Evolutionary conservation across 495 filamentous ascomycete genomes (phyloP).

Genomic region (Pyronema domesticum): DNA sequence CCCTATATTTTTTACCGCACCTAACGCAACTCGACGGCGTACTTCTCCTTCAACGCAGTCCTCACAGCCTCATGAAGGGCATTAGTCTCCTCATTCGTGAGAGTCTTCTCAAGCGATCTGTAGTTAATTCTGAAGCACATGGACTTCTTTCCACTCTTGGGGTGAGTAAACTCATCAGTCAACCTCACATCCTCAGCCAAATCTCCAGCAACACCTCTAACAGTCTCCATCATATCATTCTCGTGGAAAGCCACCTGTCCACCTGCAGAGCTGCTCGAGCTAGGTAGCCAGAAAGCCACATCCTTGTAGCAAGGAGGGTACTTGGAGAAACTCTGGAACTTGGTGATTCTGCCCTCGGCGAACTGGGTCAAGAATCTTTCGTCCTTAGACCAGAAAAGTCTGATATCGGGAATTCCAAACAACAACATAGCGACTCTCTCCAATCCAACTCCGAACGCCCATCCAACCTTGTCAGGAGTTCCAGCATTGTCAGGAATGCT

Average conservation of each 20-base stretch:
- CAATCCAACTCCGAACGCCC: constrained; percentile 89
- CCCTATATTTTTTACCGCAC: neutral
- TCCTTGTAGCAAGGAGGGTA: constrained; percentile 77
- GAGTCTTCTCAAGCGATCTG: constrained; percentile 67
- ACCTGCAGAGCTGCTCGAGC: constrained; percentile 37
- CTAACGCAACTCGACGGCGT: constrained; percentile 69
- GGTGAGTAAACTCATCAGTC: constrained; percentile 73
- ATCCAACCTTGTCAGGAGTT: constrained; percentile 52
- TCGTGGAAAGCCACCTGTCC: constrained; percentile 50
- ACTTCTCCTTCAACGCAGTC: constrained; percentile 40
- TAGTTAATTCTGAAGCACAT: constrained; percentile 89
- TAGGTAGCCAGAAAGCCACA: constrained; percentile 76
- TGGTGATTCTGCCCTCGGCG: constrained; percentile 34
- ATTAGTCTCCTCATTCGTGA: constrained; percentile 67
- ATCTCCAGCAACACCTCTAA: constrained; percentile 62
- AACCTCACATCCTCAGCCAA: constrained; percentile 70
- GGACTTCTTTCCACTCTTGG: constrained; percentile 65
- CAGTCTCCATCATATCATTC: constrained; percentile 94
- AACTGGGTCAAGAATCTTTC: constrained; percentile 71
- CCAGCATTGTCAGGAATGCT: constrained; percentile 55
- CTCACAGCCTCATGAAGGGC: constrained; percentile 50
- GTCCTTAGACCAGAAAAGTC: constrained; percentile 91
- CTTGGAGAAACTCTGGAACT: constrained; percentile 74
- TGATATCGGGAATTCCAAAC: constrained; percentile 87
- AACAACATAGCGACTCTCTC: constrained; percentile 93